Percentiles rank a stretch among this genome's conserved stretches.
phyloP scores from a whole-genome alignment of 1,139 yeast species.

The Geotrichum aggregatum region DNA sequence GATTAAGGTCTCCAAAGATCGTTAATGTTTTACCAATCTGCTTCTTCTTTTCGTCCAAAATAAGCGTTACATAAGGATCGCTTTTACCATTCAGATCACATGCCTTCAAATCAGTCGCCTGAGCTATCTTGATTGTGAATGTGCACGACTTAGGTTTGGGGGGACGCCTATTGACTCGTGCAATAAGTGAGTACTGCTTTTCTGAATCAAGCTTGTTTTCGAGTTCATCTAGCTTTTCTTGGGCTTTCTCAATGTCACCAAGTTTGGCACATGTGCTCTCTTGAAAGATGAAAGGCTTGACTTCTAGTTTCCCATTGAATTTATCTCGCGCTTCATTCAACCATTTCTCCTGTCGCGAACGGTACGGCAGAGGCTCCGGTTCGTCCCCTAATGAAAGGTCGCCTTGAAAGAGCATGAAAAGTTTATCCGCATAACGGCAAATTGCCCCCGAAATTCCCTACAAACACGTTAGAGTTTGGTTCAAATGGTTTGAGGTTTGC shows the following conservation, averaged over 20 bases:
- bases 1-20: slow-evolving; percentile 58
- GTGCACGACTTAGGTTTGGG: slow-evolving; percentile 48
- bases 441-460: slow-evolving; percentile 57
- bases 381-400: slow-evolving; percentile 43
- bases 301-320: slow-evolving; percentile 39
- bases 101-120: slow-evolving; percentile 66
- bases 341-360: slow-evolving; percentile 39
- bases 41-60: slow-evolving; percentile 54
- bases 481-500: neutral
- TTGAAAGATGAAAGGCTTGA: slow-evolving; percentile 59
- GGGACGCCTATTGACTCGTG: slow-evolving; percentile 30
- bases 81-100: slow-evolving; percentile 51
- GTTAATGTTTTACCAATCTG: slow-evolving; percentile 71
- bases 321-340: slow-evolving; percentile 44
- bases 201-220: slow-evolving; percentile 66
- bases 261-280: slow-evolving; percentile 66
- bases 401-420: slow-evolving; percentile 47
- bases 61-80: slow-evolving; percentile 64
- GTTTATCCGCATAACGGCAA: slow-evolving; percentile 48
- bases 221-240: slow-evolving; percentile 52
- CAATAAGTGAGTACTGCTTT: slow-evolving; percentile 49
- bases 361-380: slow-evolving; percentile 34
- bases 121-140: slow-evolving; percentile 60
- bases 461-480: slow-evolving; percentile 4
- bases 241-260: slow-evolving; percentile 64